phyloP scores from a whole-genome alignment of 768 basidiomycete species.

The Amylocystis lapponica region DNA sequence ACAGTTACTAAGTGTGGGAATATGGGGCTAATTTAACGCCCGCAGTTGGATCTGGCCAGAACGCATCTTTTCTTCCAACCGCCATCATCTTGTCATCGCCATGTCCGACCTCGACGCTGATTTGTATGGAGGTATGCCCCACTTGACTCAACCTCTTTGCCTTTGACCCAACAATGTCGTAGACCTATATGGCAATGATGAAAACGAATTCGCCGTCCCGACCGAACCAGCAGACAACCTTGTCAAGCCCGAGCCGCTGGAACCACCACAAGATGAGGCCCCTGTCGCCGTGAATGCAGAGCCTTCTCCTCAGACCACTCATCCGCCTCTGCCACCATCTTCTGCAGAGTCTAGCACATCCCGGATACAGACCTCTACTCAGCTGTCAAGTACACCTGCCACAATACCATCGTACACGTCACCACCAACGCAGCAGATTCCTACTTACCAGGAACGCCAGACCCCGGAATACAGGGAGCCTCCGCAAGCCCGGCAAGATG shows the following conservation, averaged over 20 bases:
- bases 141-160: neutral
- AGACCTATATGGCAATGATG: slow-evolving; percentile 69
- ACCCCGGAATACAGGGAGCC: slow-evolving; percentile 44
- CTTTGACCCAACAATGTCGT: neutral
- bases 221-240: slow-evolving; percentile 31
- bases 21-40: no score
- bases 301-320: neutral
- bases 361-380: no score
- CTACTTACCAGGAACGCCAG: slow-evolving; percentile 69
- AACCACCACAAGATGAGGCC: slow-evolving; percentile 12
- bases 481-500: slow-evolving; percentile 30
- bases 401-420: slow-evolving; percentile 30
- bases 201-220: slow-evolving; percentile 51
- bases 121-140: slow-evolving; percentile 80
- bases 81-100: slow-evolving; percentile 19
- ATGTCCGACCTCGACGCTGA: slow-evolving; percentile 89
- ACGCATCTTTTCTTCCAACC: neutral
- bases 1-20: no score
- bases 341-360: slow-evolving; percentile 21
- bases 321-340: slow-evolving; percentile 12
- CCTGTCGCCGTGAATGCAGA: slow-evolving; percentile 6
- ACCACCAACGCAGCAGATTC: slow-evolving; percentile 61
- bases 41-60: no score
- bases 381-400: neutral
- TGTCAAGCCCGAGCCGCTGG: slow-evolving; percentile 13